Percentiles rank a stretch among this genome's conserved stretches.
Conservation (phyloP, 2,329 filamentous ascomycete species). For the Hymenotorrendiella dingleyae region DNA sequence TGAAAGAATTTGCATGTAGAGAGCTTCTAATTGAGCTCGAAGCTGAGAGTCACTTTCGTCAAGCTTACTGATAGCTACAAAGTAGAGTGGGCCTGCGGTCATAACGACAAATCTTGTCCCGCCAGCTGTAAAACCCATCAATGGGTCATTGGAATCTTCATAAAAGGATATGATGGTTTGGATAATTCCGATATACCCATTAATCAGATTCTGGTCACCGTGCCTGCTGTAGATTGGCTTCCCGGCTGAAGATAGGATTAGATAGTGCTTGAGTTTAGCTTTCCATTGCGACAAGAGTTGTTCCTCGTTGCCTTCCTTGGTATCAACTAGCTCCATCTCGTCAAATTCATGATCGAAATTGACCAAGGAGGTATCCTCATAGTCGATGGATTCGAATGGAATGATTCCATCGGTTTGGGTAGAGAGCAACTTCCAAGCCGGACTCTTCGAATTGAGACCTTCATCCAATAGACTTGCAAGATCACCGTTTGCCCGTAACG, state of each 20-base stretch:
- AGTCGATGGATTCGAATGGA: conserved; percentile 52
- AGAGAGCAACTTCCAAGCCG: conserved; percentile 62
- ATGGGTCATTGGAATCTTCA: conserved; percentile 68
- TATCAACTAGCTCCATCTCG: conserved; percentile 55
- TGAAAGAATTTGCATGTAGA: conserved; percentile 98
- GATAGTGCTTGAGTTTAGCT: conserved; percentile 90
- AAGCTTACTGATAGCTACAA: conserved; percentile 87
- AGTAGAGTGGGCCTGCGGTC: conserved; percentile 80
- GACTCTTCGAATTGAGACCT: conserved; percentile 58
- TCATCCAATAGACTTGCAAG: conserved; percentile 77
- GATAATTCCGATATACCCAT: conserved; percentile 88
- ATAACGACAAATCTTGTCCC: conserved; percentile 79
- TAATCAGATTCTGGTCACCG: conserved; percentile 83
- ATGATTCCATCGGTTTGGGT: conserved; percentile 54
- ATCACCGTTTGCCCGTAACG: conserved; percentile 54
- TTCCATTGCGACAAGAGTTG: conserved; percentile 67
- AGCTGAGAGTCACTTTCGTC: conserved; percentile 90
- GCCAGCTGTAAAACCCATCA: conserved; percentile 83
- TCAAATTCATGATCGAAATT: conserved; percentile 77
- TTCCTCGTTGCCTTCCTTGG: conserved; percentile 48
- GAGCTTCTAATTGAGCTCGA: conserved; percentile 77
- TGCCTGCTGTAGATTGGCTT: conserved; percentile 97
- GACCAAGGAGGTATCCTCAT: conserved; percentile 48
- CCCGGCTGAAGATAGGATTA: conserved; percentile 91
- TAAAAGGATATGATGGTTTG: conserved; percentile 99